Evolutionary conservation across 1,284 basidiomycete genomes (phyloP).

Genomic region (Leccinum angustisporum): DNA sequence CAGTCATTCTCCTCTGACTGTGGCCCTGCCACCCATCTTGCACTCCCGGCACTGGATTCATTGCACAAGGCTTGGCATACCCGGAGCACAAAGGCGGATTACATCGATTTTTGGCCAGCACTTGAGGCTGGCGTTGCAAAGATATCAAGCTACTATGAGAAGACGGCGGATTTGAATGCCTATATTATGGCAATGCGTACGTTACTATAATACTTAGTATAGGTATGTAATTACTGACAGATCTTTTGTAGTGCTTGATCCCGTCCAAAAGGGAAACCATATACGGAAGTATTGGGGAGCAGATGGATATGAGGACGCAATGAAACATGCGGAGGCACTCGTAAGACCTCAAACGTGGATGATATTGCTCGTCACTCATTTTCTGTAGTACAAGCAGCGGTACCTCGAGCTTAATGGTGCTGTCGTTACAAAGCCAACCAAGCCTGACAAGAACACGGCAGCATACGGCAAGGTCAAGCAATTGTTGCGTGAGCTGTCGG

Average conservation of each 20-base stretch:
- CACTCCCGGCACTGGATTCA: background rate
- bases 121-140: background rate
- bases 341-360: background rate
- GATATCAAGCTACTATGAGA: background rate
- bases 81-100: background rate
- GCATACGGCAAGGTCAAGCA: background rate
- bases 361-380: background rate
- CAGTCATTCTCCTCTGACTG: constrained; percentile 1
- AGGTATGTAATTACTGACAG: background rate
- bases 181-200: constrained; percentile 1
- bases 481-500: background rate
- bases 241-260: background rate
- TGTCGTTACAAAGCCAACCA: background rate
- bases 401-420: background rate
- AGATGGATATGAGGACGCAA: background rate
- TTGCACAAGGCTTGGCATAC: background rate
- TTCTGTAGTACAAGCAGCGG: background rate
- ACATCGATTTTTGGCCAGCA: background rate
- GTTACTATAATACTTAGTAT: background rate
- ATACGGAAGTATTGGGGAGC: constrained; percentile 19
- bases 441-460: background rate
- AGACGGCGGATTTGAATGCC: background rate
- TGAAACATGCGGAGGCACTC: constrained; percentile 4
- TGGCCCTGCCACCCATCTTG: background rate
- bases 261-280: constrained; percentile 14